Base-by-base conservation (phyloP, 805 yeast species). In the Yamadazyma akitaensis region DNA sequence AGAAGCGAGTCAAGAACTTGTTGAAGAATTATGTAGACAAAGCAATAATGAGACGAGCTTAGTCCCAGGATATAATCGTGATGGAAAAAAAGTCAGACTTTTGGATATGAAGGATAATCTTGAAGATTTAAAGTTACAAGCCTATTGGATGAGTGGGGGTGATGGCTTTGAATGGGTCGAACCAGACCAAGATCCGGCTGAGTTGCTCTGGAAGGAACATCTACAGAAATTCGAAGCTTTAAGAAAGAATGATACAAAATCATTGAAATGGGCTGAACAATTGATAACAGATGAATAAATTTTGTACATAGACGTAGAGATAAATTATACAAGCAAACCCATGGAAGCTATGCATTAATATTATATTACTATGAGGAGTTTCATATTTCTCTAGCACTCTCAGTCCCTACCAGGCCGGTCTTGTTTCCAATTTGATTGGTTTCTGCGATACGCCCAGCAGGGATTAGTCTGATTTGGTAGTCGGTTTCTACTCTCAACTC, bases 121-220 rank as follows among this genome's bases (percentile, higher is more conserved):
- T 46, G 84, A 80, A 49, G 95, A 88, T 50, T 60, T 79, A 40
- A 73, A 81, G 69, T 56, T 88, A 54, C 85, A 87, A 58, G 95
- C 89, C 55, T 88, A 87, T 65, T 88, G 96, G 96, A 80, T 87
- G 59, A 76, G 85, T 36, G 87, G 88, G 7, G 96, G 96, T 26
- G 91, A 84, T 45, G 90, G 89, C 12, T 88, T 86, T 59, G 87
- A 84, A 50, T 88, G 96, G 96, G 84, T 79, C 11, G 96, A 88
- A 59, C 96, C 96, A 0, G 96, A 88, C 60, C 85, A 85, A 58
- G 96, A 88, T 59, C 96, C 96, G 0, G 95, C 94, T 0, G 89
- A 83, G 17, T 51, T 81, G 14, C 43, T 65, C 19, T 72, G 76
- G 77, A 58, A 60, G 41, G 42, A 58, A 5, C 69, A 69, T 46